These are phyloP conservation scores for Epithele typhae DNA, from an alignment of 768 basidiomycete species.

Conservation along the genomic window DNA sequence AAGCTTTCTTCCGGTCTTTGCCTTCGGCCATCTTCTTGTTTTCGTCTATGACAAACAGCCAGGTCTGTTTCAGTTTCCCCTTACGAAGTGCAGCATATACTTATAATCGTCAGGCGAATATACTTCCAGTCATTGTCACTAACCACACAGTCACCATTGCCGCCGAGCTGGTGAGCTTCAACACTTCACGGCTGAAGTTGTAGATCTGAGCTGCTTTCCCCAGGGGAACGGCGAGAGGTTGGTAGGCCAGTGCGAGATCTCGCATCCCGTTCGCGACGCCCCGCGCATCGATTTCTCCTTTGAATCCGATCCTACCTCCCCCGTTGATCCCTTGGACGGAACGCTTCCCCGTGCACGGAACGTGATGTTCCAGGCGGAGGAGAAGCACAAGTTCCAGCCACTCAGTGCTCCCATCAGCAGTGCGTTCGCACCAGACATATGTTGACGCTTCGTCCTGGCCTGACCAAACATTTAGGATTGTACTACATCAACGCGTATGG, in stretches of 20 bases:
- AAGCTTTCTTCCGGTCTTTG: constrained; percentile 86
- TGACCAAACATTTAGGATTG: constrained; percentile 42
- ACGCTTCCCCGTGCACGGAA: constrained; percentile 48
- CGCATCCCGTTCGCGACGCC: constrained; percentile 10
- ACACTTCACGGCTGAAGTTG: neutral
- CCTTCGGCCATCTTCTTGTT: constrained; percentile 94
- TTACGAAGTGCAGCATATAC: neutral
- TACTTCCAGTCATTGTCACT: constrained; percentile 88
- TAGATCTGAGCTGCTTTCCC: neutral
- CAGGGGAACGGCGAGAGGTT: constrained; percentile 74
- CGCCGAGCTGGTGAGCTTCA: constrained; percentile 59
- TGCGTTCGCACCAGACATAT: constrained; percentile 31
- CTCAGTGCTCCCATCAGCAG: constrained; percentile 60
- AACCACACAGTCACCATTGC: constrained; percentile 96
- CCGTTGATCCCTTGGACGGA: constrained; percentile 52
- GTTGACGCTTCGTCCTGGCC: too few relatives aligned
- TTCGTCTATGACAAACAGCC: constrained; percentile 83
- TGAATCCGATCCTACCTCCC: constrained; percentile 38
- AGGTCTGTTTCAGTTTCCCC: too few relatives aligned
- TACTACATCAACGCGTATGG: constrained; percentile 91
- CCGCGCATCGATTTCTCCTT: constrained; percentile 24
- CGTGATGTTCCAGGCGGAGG: constrained; percentile 55
- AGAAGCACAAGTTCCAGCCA: constrained; percentile 51
- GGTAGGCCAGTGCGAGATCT: constrained; percentile 12
- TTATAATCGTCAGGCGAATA: constrained; percentile 64